Base-by-base conservation (phyloP, 306 rosid genomes). In the Gleditsia sinensis region DNA sequence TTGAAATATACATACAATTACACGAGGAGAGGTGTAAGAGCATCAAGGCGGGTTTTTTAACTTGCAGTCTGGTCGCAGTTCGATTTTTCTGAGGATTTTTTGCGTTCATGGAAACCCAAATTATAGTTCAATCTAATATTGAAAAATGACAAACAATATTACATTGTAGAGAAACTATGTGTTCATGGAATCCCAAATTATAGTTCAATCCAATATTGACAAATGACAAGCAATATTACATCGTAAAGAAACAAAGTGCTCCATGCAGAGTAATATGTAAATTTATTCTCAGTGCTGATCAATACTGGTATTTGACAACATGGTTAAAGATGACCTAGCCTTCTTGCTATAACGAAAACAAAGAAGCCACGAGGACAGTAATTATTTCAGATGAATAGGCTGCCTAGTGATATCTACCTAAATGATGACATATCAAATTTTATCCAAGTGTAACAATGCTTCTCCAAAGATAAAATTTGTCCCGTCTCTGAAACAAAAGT, bases 1-100 rank as follows among this genome's bases (percentile, higher is more conserved):
- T 48, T 16, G 37, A 53, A 59, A 37, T 40, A 72, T 68, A 63
- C 40, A 69, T 14, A 5, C 63, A 57, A 2, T 3, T n/a, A 27
- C 60, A 69, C 53, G 62, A 54, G 32, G 42, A 77, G 48, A 57
- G 40, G 48, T 65, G 61, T 65, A n/a, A 24, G 57, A 25, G 55
- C 37, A 56, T 21, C 13, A 43, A 62, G 23, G 42, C 6, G n/a
- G n/a, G 54, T 5, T 42, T 46, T 65, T 24, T 9, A 25, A 4
- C 16, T 34, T 65, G 5, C 3, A 57, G n/a, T 57, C 63, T 57
- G 10, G 39, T 28, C 13, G 9, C 36, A 56, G 19, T 27, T 25
- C 20, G 5, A 30, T 19, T 20, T 20, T 21, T 21, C 60, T 3
- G 3, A 24, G 33, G 17, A 57, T 67, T 58, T 45, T 65, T 2